Evolutionary conservation across 2,329 filamentous ascomycete species (phyloP), one percentile per base, ranked within the genome.

Genomic region (Penicillium sp.): DNA sequence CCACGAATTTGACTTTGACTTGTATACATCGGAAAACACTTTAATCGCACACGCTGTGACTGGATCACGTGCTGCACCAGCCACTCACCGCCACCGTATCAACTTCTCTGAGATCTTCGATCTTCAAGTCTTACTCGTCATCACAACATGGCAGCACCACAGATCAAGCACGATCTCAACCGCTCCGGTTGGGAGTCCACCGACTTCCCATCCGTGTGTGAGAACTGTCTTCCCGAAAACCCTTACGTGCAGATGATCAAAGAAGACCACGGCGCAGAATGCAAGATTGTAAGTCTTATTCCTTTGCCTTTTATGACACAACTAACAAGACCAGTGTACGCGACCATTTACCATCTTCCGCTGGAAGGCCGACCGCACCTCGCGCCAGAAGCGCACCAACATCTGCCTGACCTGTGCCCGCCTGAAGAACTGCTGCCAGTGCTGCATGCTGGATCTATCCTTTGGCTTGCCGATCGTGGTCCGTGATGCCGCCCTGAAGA

Each of bases 221-320:
- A 98, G 71, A 89, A 84, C 64, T 98, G 93, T 68, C 80, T 98
- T 2, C 90, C 91, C 13, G 90, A 95, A 52, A 97, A 97, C 62
- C 91, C 91, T 1, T 98, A 95, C 64, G 93, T 98, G 35, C 93
- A 97, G 71, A 97, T 98, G 90, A 78, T 98, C 50, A 98, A 98
- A 72, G 89, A 97, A 66, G 91, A 98, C 69, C 84, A 94, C 62
- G 93, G 89, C 60, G 87, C 86, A 47, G 86, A 90, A 72, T 89
- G 86, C 77, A 87, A 87, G 74, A 75, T 87, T 56, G 65, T 68
- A 61, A 50, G 64, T 61, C 26, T 20, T 23, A 24, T 16, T 14
- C 18, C 23, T n/a, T 14, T 14, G 9, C 22, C 11, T 18, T 26
- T 24, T 8, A 11, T 11, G 6, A 37, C 47, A 38, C 47, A 53